Evolutionary conservation across 352 stramenopile genomes (phyloP).

Genomic region (Saprolegnia parasitica): DNA sequence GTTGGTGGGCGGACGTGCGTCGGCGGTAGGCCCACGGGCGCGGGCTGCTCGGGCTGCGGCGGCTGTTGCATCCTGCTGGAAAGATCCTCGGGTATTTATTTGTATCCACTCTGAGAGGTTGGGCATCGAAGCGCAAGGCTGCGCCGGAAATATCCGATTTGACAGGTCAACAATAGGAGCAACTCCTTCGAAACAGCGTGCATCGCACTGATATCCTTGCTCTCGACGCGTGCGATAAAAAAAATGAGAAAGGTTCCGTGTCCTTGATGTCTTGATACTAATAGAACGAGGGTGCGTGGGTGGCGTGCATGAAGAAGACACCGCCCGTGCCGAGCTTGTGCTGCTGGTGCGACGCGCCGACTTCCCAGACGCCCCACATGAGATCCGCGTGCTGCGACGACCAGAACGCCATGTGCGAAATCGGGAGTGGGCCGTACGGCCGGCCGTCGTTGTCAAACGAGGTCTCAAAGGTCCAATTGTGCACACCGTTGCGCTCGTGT

Average conservation of each 20-base stretch:
- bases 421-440: slow-evolving; percentile 9
- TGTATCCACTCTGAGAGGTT: too few species aligned
- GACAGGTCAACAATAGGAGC: background rate
- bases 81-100: too few species aligned
- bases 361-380: slow-evolving; percentile 25
- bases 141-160: too few species aligned
- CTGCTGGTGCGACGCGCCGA: slow-evolving; percentile 1
- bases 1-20: slow-evolving; percentile 5
- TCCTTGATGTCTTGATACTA: background rate
- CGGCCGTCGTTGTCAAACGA: slow-evolving; percentile 12
- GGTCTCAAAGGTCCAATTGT: slow-evolving; percentile 10
- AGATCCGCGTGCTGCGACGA: slow-evolving; percentile 8
- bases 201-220: background rate
- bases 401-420: slow-evolving; percentile 21
- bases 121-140: too few species aligned
- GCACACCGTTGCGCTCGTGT: background rate
- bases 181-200: background rate
- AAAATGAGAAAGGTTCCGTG: too few species aligned
- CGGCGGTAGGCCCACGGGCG: background rate
- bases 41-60: background rate
- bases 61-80: background rate
- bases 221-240: too few species aligned
- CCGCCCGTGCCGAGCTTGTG: slow-evolving; percentile 18
- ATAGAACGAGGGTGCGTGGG: background rate
- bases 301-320: slow-evolving; percentile 16